Base-by-base conservation (phyloP, 495 filamentous ascomycete genomes). In the Daldinia grandis region DNA sequence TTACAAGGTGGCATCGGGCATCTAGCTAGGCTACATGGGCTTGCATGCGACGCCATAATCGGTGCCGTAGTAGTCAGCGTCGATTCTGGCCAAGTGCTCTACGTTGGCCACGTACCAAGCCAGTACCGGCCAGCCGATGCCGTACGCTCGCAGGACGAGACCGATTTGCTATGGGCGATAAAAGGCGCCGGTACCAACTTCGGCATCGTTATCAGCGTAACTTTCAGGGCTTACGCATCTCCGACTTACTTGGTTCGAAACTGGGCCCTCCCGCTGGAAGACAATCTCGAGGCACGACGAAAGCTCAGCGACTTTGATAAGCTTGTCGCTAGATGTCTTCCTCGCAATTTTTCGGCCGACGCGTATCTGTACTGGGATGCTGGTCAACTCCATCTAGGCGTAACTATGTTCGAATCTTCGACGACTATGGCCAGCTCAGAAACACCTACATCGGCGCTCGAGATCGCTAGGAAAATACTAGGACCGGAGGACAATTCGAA, bases 1-100 rank as follows among this genome's bases (percentile, higher is more conserved):
- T 78, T 91, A 55, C 87, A 91, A 81, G 88, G 88, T 62, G 88
- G 88, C 71, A 88, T 91, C 50, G 88, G 88, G 12, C 86, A 89
- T 74, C 79, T 90, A 55, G 73, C 86, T 57, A 83, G 88, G 63
- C 58, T 82, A 42, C 71, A 89, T 62, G 87, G 88, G 25, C 87
- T 91, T 30, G 71, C 87, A 9, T 89, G 86, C 76, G 87, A 91
- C 74, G 76, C 84, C 57, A 86, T 91, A 64, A 78, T 89, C 50
- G 87, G 87, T 74, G 87, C 81, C 24, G 82, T 89, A 19, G 37
- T 89, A 49, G 86, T 90, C 78, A 85, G 84, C 72, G 81, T 86
- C 69, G 73, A 83, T 1, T 84, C 86, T 69, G 78, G 83, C 64
- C 68, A 85, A 42, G 61, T 84, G 49, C 47, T 88, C 55, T 84